Conservation (phyloP, 345 rosid genomes). For the Lumnitzera littorea region DNA sequence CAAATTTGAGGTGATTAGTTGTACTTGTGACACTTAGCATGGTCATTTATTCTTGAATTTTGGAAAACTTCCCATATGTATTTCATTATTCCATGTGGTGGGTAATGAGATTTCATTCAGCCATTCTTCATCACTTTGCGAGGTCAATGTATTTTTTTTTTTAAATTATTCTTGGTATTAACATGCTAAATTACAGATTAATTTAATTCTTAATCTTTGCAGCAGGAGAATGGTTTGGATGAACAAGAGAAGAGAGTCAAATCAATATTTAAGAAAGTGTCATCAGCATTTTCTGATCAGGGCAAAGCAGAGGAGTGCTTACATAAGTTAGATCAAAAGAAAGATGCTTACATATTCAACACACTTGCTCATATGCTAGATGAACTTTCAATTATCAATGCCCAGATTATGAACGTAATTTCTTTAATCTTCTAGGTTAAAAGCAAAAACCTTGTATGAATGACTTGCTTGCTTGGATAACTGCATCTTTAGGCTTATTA, state of each 20-base stretch:
- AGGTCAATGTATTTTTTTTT: no score
- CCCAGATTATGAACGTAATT: slow-evolving; percentile 41
- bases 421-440: slow-evolving; percentile 4
- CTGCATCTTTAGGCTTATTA: neutral
- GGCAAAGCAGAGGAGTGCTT: slow-evolving; percentile 66
- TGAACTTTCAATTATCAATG: slow-evolving; percentile 28
- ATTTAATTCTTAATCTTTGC: neutral
- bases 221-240: slow-evolving; percentile 46
- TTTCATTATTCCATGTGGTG: no score
- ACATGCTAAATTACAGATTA: neutral
- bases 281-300: slow-evolving; percentile 70
- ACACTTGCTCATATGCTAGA: slow-evolving; percentile 46
- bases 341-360: slow-evolving; percentile 49
- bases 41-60: no score
- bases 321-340: slow-evolving; percentile 54
- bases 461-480: slow-evolving; percentile 1
- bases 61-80: no score
- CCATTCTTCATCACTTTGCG: no score
- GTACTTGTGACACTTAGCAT: no score
- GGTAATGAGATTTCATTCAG: no score
- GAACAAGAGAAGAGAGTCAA: slow-evolving; percentile 40
- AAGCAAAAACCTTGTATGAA: no score
- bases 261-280: slow-evolving; percentile 51
- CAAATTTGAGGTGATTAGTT: no score
- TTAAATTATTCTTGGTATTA: no score